These are phyloP conservation scores for Neckera pumila DNA, from an alignment of 225 moss, liverwort and hornwort species.

Conservation along the genomic window DNA sequence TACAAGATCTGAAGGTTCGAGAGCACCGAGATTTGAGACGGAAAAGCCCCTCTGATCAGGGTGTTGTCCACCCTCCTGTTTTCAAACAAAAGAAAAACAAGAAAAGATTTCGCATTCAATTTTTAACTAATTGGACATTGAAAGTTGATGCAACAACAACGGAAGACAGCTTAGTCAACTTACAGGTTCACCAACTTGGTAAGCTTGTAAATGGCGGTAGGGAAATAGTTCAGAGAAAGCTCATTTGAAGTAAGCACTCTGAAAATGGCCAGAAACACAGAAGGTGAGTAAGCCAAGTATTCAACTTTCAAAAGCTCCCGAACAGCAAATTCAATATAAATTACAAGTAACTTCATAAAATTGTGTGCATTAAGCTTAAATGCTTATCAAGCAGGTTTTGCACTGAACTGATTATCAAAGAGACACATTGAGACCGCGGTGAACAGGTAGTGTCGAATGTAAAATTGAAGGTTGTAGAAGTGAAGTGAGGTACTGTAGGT, in stretches of 20 bases:
- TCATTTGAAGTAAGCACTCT: conserved; percentile 41
- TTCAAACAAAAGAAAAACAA: background rate
- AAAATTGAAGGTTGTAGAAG: background rate
- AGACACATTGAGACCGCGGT: background rate
- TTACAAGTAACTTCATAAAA: too few species aligned
- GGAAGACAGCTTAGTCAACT: background rate
- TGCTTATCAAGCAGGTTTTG: background rate
- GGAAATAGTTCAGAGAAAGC: conserved; percentile 22
- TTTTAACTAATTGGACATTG: background rate
- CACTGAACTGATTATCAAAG: background rate
- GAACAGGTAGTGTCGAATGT: background rate
- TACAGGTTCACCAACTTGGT: conserved; percentile 22
- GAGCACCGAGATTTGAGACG: conserved; percentile 5
- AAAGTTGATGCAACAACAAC: background rate
- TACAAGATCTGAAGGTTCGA: conserved; percentile 20
- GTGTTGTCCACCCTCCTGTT: conserved; percentile 43
- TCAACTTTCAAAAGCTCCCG: background rate
- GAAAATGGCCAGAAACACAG: background rate
- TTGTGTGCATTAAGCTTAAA: background rate
- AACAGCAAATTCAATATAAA: background rate
- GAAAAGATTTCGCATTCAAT: background rate
- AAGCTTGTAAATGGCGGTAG: conserved; percentile 13
- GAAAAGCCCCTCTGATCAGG: conserved; percentile 16
- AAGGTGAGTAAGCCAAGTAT: background rate
- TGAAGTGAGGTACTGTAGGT: background rate